phyloP scores from a whole-genome alignment of 805 yeast species.

The Debaryomyces prosopidis region DNA sequence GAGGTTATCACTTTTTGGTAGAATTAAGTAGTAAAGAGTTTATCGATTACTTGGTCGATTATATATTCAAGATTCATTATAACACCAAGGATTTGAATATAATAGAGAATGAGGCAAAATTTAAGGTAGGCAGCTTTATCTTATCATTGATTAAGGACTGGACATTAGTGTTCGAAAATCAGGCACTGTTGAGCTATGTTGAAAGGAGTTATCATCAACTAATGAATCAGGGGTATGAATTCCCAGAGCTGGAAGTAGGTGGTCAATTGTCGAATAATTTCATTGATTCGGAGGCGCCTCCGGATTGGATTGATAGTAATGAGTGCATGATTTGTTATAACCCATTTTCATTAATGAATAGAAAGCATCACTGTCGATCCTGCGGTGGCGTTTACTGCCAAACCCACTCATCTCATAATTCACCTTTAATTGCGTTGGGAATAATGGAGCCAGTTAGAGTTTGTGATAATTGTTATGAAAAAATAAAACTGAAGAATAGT shows the following conservation, averaged over 20 bases:
- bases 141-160: constrained; percentile 72
- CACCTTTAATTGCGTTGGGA: constrained; percentile 80
- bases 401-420: constrained; percentile 71
- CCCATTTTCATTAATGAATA: constrained; percentile 73
- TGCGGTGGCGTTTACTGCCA: constrained; percentile 96
- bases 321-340: constrained; percentile 93
- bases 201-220: constrained; percentile 60
- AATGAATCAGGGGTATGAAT: constrained; percentile 60
- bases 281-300: constrained; percentile 89
- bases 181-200: constrained; percentile 65
- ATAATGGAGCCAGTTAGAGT: constrained; percentile 88
- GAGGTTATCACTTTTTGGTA: constrained; percentile 80
- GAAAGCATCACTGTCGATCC: constrained; percentile 95
- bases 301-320: constrained; percentile 96
- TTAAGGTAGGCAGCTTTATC: constrained; percentile 55
- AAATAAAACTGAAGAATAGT: constrained; percentile 43
- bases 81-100: constrained; percentile 27
- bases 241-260: constrained; percentile 46
- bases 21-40: constrained; percentile 86
- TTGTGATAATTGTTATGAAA: constrained; percentile 84
- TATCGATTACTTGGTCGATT: constrained; percentile 70
- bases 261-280: constrained; percentile 47
- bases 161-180: constrained; percentile 71
- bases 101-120: constrained; percentile 24
- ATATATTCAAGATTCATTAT: constrained; percentile 39